A percentile compares a stretch with the other conserved stretches of the same genome.
These are phyloP conservation scores for Casuarina glauca DNA, from an alignment of 306 rosid species.

Conservation along the genomic window DNA sequence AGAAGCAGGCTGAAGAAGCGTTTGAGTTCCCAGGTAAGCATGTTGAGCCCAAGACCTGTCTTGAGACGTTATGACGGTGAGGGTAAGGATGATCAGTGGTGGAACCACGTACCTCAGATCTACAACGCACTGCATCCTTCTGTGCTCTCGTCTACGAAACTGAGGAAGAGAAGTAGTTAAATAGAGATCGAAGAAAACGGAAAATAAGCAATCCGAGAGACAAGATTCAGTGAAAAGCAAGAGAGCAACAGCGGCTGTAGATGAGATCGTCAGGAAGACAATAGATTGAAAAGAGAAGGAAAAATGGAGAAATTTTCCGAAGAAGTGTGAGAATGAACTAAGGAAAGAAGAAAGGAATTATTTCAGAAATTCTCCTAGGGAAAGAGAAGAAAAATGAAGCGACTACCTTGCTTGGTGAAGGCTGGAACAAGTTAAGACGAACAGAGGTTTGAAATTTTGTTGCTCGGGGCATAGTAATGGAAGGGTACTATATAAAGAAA, in stretches of 20 bases:
- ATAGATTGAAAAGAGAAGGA: background rate
- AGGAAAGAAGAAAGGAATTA: background rate
- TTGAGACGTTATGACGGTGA: no score
- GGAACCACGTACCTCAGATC: no score
- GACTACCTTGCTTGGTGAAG: conserved; percentile 36
- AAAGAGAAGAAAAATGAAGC: background rate
- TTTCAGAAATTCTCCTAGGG: background rate
- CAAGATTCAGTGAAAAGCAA: background rate
- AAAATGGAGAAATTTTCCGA: conserved; percentile 30
- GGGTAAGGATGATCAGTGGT: no score
- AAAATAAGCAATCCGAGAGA: background rate
- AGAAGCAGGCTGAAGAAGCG: no score
- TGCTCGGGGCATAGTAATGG: conserved; percentile 35
- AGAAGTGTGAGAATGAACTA: conserved; percentile 29
- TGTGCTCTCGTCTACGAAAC: no score
- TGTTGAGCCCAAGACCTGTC: no score
- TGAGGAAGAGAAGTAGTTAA: no score
- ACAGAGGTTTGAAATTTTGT: conserved; percentile 27
- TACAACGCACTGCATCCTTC: no score
- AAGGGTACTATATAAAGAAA: conserved; percentile 68
- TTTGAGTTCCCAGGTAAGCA: no score
- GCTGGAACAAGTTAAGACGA: conserved; percentile 51
- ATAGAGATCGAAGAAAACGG: no score
- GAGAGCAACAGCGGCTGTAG: background rate
- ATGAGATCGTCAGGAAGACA: background rate